Conservation (phyloP, 768 basidiomycete genomes). For the Mycena epipterygia region DNA sequence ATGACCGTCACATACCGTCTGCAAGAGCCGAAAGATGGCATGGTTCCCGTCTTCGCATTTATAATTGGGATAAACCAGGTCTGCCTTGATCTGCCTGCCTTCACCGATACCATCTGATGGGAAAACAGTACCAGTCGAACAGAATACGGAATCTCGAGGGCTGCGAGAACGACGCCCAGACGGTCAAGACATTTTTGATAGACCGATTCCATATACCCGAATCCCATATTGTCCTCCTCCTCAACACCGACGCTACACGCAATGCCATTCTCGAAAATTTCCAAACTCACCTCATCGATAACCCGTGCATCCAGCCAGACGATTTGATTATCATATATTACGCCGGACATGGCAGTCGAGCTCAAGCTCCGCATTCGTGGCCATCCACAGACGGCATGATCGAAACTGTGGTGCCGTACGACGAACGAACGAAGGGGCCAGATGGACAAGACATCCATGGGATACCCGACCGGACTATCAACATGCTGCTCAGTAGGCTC, state of each 20-base stretch:
- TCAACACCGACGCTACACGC: slow-evolving; percentile 21
- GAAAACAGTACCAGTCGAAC: slow-evolving; percentile 19
- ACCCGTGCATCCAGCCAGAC: slow-evolving; percentile 16
- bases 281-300: slow-evolving; percentile 18
- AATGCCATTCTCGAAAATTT: slow-evolving; percentile 16
- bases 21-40: neutral
- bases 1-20: slow-evolving; percentile 25
- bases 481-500: slow-evolving; percentile 18
- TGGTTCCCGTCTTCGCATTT: slow-evolving; percentile 22
- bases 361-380: slow-evolving; percentile 17
- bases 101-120: neutral
- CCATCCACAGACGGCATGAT: slow-evolving; percentile 18
- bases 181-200: slow-evolving; percentile 11
- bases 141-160: slow-evolving; percentile 26
- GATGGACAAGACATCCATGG: slow-evolving; percentile 20
- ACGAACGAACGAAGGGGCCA: slow-evolving; percentile 4
- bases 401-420: slow-evolving; percentile 29
- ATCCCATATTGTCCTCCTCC: slow-evolving; percentile 16
- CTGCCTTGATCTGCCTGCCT: neutral
- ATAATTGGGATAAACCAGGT: slow-evolving; percentile 30
- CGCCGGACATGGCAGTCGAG: slow-evolving; percentile 30
- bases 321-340: slow-evolving; percentile 30
- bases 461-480: slow-evolving; percentile 31
- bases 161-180: slow-evolving; percentile 29
- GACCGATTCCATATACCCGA: slow-evolving; percentile 31